Percentiles rank a stretch among this genome's conserved stretches.
Conservation (phyloP, 2,329 filamentous ascomycete genomes). For the Fusarium floridanum region DNA sequence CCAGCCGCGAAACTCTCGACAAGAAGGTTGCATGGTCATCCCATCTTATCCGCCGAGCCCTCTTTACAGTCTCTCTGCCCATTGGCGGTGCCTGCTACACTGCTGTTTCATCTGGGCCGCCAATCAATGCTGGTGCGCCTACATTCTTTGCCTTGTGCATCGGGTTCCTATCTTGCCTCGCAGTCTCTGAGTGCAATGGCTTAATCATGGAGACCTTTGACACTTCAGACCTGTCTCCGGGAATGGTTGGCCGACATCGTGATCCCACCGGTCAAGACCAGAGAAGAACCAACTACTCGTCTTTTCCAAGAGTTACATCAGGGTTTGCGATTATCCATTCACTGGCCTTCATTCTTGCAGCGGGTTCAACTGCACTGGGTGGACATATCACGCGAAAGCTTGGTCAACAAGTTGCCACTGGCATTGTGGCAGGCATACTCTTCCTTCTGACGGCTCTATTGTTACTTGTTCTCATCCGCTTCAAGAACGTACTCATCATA, state of each 20-base stretch:
- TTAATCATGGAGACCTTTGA: constrained; percentile 86
- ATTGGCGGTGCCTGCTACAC: constrained; percentile 77
- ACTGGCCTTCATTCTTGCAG: constrained; percentile 77
- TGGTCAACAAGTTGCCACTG: constrained; percentile 76
- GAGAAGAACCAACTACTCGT: constrained; percentile 77
- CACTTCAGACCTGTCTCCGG: constrained; percentile 81
- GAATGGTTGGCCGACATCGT: constrained; percentile 71
- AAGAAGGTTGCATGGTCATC: constrained; percentile 77
- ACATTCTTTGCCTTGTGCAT: constrained; percentile 75
- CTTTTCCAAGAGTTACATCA: constrained; percentile 79
- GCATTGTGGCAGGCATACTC: constrained; percentile 76
- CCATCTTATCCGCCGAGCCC: constrained; percentile 75
- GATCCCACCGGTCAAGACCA: constrained; percentile 54
- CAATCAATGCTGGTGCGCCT: constrained; percentile 72
- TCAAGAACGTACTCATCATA: constrained; percentile 76
- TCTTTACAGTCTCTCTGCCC: constrained; percentile 77
- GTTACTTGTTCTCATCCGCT: constrained; percentile 72
- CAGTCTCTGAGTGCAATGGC: constrained; percentile 81
- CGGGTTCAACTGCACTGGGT: constrained; percentile 75
- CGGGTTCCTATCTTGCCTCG: constrained; percentile 79
- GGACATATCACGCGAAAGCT: constrained; percentile 75
- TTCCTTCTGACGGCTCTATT: constrained; percentile 74
- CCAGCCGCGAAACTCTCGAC: constrained; percentile 76
- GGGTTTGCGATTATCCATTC: constrained; percentile 79
- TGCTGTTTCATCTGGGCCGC: constrained; percentile 72